These are phyloP conservation scores for Myrica gale DNA, from an alignment of 306 rosid species.

Conservation along the genomic window DNA sequence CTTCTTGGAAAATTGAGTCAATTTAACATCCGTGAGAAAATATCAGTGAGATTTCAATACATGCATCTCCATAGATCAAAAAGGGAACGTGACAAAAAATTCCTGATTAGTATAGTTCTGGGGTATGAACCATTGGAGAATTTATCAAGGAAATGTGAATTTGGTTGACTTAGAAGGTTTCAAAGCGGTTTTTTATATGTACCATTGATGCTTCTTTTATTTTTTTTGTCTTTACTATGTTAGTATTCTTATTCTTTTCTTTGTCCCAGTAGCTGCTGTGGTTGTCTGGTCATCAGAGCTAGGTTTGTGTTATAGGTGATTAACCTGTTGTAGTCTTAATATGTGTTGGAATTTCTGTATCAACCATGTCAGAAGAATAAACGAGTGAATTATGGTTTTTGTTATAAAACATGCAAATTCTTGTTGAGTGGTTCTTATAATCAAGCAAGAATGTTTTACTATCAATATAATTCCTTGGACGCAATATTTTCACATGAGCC, in stretches of 20 bases:
- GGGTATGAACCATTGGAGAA: not conserved
- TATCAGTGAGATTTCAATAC: not conserved
- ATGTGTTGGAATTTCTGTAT: not conserved
- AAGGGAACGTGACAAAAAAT: not conserved
- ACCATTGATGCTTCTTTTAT: not conserved
- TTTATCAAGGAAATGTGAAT: not conserved
- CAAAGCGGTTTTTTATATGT: not conserved
- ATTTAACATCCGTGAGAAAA: not conserved
- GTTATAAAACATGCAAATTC: not conserved
- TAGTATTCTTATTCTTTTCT: not conserved
- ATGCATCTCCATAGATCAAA: not conserved
- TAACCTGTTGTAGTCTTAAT: not conserved
- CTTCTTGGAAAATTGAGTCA: not conserved
- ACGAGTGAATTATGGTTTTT: not conserved
- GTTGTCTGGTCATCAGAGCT: not conserved
- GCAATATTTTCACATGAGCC: not conserved
- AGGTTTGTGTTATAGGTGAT: not conserved
- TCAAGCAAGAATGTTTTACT: not conserved
- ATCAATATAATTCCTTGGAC: not conserved
- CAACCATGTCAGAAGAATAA: not conserved
- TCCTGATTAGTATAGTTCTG: not conserved
- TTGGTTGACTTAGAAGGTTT: not conserved
- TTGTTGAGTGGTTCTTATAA: not conserved
- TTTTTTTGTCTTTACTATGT: not conserved
- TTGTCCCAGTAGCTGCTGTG: not conserved